Evolutionary conservation across 768 basidiomycete species (phyloP).

Genomic region (Tephrocybe rancida): DNA sequence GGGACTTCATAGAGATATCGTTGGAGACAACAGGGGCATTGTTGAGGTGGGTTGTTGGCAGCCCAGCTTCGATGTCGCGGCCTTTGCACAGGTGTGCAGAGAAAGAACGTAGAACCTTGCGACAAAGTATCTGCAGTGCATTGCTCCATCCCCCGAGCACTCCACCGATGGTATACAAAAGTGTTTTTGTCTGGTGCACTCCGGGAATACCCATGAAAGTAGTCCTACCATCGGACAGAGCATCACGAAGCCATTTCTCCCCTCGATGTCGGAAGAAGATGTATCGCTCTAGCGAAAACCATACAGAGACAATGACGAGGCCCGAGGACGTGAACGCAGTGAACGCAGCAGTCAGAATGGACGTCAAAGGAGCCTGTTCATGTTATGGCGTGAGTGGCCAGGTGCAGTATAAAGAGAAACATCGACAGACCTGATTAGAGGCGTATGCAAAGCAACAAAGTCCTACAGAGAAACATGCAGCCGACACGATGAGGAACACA

Average conservation of each 20-base stretch:
- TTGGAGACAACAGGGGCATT: too few species aligned
- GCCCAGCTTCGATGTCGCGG: too few species aligned
- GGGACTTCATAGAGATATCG: too few species aligned
- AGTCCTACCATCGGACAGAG: slow-evolving; percentile 46
- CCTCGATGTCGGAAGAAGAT: slow-evolving; percentile 64
- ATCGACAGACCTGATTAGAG: slow-evolving; percentile 62
- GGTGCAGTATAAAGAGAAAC: not conserved
- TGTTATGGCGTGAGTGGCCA: not conserved
- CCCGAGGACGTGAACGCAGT: slow-evolving; percentile 76
- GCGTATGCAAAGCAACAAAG: slow-evolving; percentile 79
- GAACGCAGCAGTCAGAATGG: slow-evolving; percentile 76
- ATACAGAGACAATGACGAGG: slow-evolving; percentile 67
- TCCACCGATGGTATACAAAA: too few species aligned
- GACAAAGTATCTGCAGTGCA: too few species aligned
- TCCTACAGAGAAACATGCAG: slow-evolving; percentile 81
- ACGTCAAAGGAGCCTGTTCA: slow-evolving; percentile 57
- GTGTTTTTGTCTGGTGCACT: slow-evolving; percentile 18
- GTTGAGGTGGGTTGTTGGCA: too few species aligned
- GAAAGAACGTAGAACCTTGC: too few species aligned
- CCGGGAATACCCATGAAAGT: slow-evolving; percentile 33
- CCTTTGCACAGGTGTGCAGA: too few species aligned
- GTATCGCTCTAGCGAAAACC: slow-evolving; percentile 75
- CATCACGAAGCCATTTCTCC: slow-evolving; percentile 70
- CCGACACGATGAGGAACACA: slow-evolving; percentile 82
- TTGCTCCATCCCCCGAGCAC: too few species aligned